Conservation (phyloP, 192 early-diverging fungal species). For the Funneliformis mosseae region DNA sequence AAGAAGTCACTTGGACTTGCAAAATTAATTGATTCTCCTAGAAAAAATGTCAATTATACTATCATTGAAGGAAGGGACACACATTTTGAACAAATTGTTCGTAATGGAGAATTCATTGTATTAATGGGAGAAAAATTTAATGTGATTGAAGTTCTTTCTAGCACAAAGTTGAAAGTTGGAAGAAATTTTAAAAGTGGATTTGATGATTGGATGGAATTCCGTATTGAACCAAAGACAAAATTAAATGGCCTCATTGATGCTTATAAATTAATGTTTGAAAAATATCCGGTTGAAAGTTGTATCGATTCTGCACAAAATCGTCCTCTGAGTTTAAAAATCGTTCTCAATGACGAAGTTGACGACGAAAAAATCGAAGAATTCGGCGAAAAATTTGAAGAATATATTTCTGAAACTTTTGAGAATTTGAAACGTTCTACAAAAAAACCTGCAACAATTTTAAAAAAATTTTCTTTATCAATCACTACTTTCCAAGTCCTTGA, state of each 20-base stretch:
- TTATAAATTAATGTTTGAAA: constrained; percentile 7
- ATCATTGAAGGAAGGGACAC: constrained; percentile 18
- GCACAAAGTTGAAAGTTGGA: constrained; percentile 11
- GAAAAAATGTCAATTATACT: neutral
- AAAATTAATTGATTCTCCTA: neutral
- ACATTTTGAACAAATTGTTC: neutral
- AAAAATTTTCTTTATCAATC: neutral
- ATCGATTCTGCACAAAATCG: neutral
- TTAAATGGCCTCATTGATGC: constrained; percentile 16
- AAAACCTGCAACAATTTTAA: neutral
- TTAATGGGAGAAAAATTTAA: constrained; percentile 3
- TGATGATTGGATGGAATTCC: constrained; percentile 1
- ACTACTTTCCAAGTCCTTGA: constrained; percentile 7
- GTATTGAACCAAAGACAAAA: constrained; percentile 12
- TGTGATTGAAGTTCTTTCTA: constrained; percentile 21
- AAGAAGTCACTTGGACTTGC: neutral
- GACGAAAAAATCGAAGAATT: neutral
- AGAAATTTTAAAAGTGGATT: neutral
- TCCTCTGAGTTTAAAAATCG: constrained; percentile 10
- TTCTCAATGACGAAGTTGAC: neutral
- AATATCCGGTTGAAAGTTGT: constrained; percentile 11
- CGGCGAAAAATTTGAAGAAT: constrained; percentile 20
- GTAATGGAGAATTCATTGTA: constrained; percentile 6
- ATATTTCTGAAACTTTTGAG: neutral
- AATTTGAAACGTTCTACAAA: constrained; percentile 1